Evolutionary conservation across 805 yeast species (phyloP).

Genomic region (Myxozyma neotropica): DNA sequence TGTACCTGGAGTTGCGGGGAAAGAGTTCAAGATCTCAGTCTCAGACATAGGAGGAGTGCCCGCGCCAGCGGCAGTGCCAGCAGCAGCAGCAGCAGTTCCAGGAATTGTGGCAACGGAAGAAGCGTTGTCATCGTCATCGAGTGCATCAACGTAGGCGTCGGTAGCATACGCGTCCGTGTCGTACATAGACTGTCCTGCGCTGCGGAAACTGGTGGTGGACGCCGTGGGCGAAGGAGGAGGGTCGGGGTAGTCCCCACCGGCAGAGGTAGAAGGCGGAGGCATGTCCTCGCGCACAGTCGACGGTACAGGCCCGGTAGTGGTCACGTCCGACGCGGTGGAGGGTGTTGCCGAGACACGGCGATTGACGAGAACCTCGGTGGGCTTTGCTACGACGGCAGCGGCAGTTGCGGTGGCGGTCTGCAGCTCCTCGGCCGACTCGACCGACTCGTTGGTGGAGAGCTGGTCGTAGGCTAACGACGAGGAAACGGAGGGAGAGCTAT

Average conservation of each 20-base stretch:
- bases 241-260: background rate
- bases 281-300: conserved; percentile 6
- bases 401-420: conserved; percentile 27
- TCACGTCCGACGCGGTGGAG: conserved; percentile 18
- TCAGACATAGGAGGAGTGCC: background rate
- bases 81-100: conserved; percentile 9
- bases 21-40: background rate
- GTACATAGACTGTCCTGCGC: conserved; percentile 3
- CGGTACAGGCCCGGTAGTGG: too few relatives aligned
- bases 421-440: conserved; percentile 17
- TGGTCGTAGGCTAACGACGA: conserved; percentile 11
- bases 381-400: conserved; percentile 12
- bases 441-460: conserved; percentile 13
- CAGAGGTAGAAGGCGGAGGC: conserved; percentile 17
- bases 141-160: conserved; percentile 17
- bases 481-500: background rate
- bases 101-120: conserved; percentile 22
- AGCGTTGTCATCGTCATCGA: conserved; percentile 8
- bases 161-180: conserved; percentile 22
- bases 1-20: conserved; percentile 6
- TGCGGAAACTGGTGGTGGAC: conserved; percentile 26
- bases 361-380: conserved; percentile 28
- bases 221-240: conserved; percentile 29
- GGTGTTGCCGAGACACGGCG: conserved; percentile 29
- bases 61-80: background rate